Evolutionary conservation across 352 stramenopile genomes (phyloP), one percentile per base, ranked within the genome.

Genomic region (Blastocystis sp.): DNA sequence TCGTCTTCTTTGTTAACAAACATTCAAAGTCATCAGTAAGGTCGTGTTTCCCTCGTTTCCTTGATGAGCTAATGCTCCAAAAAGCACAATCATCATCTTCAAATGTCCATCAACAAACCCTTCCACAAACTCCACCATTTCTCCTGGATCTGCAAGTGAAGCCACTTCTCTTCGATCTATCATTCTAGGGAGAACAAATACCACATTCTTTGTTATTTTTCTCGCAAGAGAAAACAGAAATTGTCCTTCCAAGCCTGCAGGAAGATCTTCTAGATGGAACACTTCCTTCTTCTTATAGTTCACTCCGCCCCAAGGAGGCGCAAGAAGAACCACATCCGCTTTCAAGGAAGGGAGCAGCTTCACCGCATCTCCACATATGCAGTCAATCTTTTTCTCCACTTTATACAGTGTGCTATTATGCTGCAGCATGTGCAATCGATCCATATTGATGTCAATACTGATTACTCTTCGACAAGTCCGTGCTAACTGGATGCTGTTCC

Each of bases 401-500:
- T 59, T 20, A 37, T 90, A 87, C 8, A 90, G 13, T 41, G 7
- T n/a, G 26, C 37, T 56, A 54, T 81, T 81, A 18, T 55, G 54
- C 73, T 87, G 9, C 1, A 87, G 56, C 24, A 70, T 41, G 13
- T 43, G 18, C 43, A 90, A 20, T 16, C 56, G 56, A 18, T 65
- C 7, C 55, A 88, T 26, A 6, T 64, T 34, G 4, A 81, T 30
- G 26, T 87, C 66, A 39, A 90, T 70, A 18, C 26, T 47, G 24
- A 87, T 87, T 13, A 98, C 95, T 20, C 94, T 91, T 24, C 93
- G 93, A 81, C 94, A 97, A 8, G 93, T 95, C 79, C 92, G 92
- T 16, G 95, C 95, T 59, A 98, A 93, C 88, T 98, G 95, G 89
- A 98, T 97, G 18, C 95, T 93, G 90, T 98, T 98, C 39, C 95